Evolutionary conservation across 495 filamentous ascomycete genomes (phyloP).

Genomic region (Aspergillus haitiensis): DNA sequence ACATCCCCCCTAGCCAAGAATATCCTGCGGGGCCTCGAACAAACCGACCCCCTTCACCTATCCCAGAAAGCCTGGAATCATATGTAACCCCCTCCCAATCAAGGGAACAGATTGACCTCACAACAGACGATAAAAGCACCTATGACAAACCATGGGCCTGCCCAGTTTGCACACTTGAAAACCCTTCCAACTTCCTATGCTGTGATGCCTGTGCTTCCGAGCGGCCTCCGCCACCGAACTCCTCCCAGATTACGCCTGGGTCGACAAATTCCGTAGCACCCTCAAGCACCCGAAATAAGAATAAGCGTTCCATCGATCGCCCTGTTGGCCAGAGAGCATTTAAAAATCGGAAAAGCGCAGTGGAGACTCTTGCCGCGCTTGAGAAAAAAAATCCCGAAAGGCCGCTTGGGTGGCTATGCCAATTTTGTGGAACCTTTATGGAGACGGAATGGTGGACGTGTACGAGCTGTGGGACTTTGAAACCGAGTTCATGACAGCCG

Average conservation of each 20-base stretch:
- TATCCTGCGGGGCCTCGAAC: conserved; percentile 58
- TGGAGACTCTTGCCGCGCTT: conserved; percentile 39
- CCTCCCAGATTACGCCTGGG: conserved; percentile 18
- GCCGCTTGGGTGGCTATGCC: conserved; percentile 68
- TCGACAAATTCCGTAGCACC: conserved; percentile 14
- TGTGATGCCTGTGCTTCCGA: conserved; percentile 80
- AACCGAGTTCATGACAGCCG: conserved; percentile 32
- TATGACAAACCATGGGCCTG: conserved; percentile 67
- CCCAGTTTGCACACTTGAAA: conserved; percentile 77
- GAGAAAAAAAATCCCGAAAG: conserved; percentile 43
- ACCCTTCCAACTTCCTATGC: conserved; percentile 63
- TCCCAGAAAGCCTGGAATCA: conserved; percentile 27
- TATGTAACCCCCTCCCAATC: conserved; percentile 10
- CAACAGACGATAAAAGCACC: conserved; percentile 28
- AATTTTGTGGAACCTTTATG: conserved; percentile 63
- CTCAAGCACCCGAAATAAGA: conserved; percentile 21
- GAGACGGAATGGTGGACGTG: conserved; percentile 81
- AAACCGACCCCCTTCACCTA: conserved; percentile 25
- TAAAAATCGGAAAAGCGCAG: conserved; percentile 38
- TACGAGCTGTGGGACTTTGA: conserved; percentile 66
- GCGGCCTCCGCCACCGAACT: conserved; percentile 47
- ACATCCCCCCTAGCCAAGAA: conserved; percentile 61
- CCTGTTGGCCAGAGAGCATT: conserved; percentile 27
- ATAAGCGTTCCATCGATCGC: conserved; percentile 28
- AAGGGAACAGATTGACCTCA: conserved; percentile 17